These are phyloP conservation scores for Coprinellus micaceus DNA, from an alignment of 768 basidiomycete genomes.

Conservation along the genomic window DNA sequence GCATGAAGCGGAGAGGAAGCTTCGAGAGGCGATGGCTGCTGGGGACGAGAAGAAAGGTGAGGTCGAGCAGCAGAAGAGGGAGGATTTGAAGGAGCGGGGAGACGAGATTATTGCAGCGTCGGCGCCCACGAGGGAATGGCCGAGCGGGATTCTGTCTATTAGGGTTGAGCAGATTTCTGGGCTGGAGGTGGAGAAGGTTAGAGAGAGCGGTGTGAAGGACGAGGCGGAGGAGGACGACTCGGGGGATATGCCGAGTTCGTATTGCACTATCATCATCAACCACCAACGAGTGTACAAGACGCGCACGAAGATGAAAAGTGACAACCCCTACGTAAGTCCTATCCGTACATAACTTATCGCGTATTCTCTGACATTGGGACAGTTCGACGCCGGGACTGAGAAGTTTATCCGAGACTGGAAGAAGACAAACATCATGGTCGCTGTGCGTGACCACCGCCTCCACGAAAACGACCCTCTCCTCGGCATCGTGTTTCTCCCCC, in stretches of 20 bases:
- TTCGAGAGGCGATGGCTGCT: slow-evolving; percentile 10
- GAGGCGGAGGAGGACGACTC: slow-evolving; percentile 51
- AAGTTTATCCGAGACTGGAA: slow-evolving; percentile 64
- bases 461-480: slow-evolving; percentile 66
- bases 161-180: slow-evolving; percentile 64
- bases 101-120: slow-evolving; percentile 42
- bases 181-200: slow-evolving; percentile 54
- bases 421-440: slow-evolving; percentile 55
- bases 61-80: slow-evolving; percentile 34
- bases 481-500: slow-evolving; percentile 61
- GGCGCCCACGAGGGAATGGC: slow-evolving; percentile 57
- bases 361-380: neutral
- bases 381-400: slow-evolving; percentile 66
- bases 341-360: neutral
- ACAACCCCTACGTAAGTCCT: slow-evolving; percentile 39
- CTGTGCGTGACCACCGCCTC: slow-evolving; percentile 57
- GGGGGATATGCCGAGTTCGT: slow-evolving; percentile 61
- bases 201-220: slow-evolving; percentile 51
- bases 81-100: slow-evolving; percentile 32
- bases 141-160: slow-evolving; percentile 62
- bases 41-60: slow-evolving; percentile 43
- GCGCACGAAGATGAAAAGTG: slow-evolving; percentile 42
- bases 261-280: slow-evolving; percentile 49
- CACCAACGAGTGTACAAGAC: slow-evolving; percentile 43
- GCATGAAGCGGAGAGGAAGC: slow-evolving; percentile 25